Percentiles rank a stretch among this genome's conserved stretches.
Conservation (phyloP, 768 basidiomycete genomes). For the Boletus rubescentipes region DNA sequence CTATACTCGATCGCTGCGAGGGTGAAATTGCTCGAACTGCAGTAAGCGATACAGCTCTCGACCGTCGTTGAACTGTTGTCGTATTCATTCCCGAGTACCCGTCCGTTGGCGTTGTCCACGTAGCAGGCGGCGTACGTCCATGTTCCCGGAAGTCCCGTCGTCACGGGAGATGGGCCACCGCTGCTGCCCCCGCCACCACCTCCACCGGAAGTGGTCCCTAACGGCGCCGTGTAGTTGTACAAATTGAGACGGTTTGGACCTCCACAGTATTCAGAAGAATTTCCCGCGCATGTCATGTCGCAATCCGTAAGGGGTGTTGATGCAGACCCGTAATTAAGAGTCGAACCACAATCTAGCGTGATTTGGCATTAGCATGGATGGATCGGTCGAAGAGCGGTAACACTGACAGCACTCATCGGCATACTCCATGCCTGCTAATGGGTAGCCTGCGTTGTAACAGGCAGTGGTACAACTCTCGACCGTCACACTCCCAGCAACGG, state of each 20-base stretch:
- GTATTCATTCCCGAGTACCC: slow-evolving; percentile 49
- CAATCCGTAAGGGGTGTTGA: slow-evolving; percentile 53
- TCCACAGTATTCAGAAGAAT: slow-evolving; percentile 61
- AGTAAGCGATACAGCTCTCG: slow-evolving; percentile 60
- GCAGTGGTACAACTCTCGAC: slow-evolving; percentile 50
- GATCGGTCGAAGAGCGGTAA: slow-evolving; percentile 20
- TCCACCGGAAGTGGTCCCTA: neutral
- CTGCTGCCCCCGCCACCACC: neutral
- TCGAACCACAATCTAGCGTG: slow-evolving; percentile 31
- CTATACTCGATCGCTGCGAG: slow-evolving; percentile 71
- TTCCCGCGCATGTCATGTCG: slow-evolving; percentile 31
- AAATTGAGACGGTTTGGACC: slow-evolving; percentile 53
- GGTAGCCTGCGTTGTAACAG: slow-evolving; percentile 42
- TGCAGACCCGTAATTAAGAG: slow-evolving; percentile 19
- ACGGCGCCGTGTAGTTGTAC: slow-evolving; percentile 15
- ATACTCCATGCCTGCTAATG: slow-evolving; percentile 46
- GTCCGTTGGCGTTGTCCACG: slow-evolving; percentile 70
- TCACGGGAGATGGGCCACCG: slow-evolving; percentile 7
- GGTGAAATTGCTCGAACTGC: slow-evolving; percentile 54
- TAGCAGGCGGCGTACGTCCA: slow-evolving; percentile 69
- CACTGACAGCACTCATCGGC: slow-evolving; percentile 50
- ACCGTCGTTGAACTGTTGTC: slow-evolving; percentile 50
- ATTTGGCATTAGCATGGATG: slow-evolving; percentile 41
- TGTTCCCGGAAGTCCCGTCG: slow-evolving; percentile 41
- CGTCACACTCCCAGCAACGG: slow-evolving; percentile 41